Percentiles rank a stretch among this genome's conserved stretches.
Conservation (phyloP, 2,329 filamentous ascomycete genomes). For the Amauroascus niger region DNA sequence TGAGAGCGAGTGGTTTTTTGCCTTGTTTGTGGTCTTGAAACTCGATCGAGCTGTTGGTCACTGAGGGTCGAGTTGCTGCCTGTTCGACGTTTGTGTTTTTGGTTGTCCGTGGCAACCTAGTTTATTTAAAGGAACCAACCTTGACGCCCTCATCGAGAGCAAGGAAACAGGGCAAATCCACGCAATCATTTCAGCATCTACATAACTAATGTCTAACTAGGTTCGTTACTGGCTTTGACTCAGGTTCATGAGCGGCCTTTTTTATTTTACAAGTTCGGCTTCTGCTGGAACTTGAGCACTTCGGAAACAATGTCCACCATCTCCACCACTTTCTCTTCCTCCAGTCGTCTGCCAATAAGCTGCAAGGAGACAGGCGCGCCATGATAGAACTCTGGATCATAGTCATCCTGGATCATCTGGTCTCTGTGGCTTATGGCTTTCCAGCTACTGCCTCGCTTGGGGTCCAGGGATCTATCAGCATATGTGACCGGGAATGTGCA, state of each 20-base stretch:
- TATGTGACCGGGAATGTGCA: constrained; percentile 20
- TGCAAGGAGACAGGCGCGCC: constrained; percentile 26
- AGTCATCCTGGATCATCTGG: constrained; percentile 23
- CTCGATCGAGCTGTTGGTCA: background rate
- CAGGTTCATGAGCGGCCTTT: background rate
- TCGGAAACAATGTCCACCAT: constrained; percentile 31
- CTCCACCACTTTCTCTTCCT: constrained; percentile 30
- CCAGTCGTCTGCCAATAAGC: constrained; percentile 22
- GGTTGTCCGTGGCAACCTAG: constrained; percentile 16
- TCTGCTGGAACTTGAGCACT: constrained; percentile 14
- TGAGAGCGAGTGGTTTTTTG: background rate
- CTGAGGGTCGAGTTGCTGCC: too few relatives aligned
- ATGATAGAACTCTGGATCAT: constrained; percentile 25
- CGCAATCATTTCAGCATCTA: background rate
- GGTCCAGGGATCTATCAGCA: constrained; percentile 18
- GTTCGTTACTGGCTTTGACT: background rate
- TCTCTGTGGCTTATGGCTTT: constrained; percentile 26
- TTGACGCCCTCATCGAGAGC: too few relatives aligned
- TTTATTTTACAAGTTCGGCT: constrained; percentile 2
- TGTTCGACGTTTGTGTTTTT: background rate
- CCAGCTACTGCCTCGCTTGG: constrained; percentile 20
- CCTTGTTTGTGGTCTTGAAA: background rate
- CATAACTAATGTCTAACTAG: background rate
- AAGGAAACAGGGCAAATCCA: too few relatives aligned
- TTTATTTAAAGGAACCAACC: too few relatives aligned